Percentiles rank a stretch among this genome's conserved stretches.
phyloP scores from a whole-genome alignment of 2,329 filamentous ascomycete genomes.

The Myriosclerotinia curreyana region DNA sequence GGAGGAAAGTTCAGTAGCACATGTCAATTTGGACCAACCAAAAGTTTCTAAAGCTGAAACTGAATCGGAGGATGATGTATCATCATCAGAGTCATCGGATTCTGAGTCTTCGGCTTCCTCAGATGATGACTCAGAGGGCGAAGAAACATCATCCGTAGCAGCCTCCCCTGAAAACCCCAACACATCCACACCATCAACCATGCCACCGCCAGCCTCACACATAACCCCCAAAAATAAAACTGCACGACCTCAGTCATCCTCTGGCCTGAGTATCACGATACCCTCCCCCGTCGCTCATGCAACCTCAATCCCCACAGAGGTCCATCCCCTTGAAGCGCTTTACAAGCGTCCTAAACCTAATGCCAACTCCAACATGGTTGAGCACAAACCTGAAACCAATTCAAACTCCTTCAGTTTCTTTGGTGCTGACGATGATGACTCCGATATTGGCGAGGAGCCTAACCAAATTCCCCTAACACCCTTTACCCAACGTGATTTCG shows the following conservation, averaged over 20 bases:
- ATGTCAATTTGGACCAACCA: background rate
- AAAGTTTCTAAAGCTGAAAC: slow-evolving; percentile 10
- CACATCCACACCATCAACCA: slow-evolving; percentile 26
- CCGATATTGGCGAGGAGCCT: slow-evolving; percentile 43
- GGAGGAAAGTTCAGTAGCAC: background rate
- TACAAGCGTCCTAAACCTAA: slow-evolving; percentile 69
- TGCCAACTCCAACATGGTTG: slow-evolving; percentile 33
- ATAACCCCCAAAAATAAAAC: slow-evolving; percentile 14
- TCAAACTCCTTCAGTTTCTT: slow-evolving; percentile 75
- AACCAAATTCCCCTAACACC: slow-evolving; percentile 69
- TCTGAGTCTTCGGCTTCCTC: slow-evolving; percentile 28
- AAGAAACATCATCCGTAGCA: slow-evolving; percentile 18
- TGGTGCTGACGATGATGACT: slow-evolving; percentile 48
- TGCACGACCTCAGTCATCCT: slow-evolving; percentile 44
- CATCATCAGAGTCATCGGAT: slow-evolving; percentile 30
- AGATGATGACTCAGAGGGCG: slow-evolving; percentile 16
- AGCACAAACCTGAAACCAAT: slow-evolving; percentile 39
- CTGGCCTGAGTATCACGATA: slow-evolving; percentile 52
- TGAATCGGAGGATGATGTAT: slow-evolving; percentile 11
- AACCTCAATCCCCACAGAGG: slow-evolving; percentile 42
- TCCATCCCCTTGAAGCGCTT: slow-evolving; percentile 87
- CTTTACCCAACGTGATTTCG: slow-evolving; percentile 74
- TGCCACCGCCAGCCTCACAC: slow-evolving; percentile 15
- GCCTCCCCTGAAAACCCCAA: slow-evolving; percentile 23
- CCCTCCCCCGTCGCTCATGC: slow-evolving; percentile 44